Evolutionary conservation across 768 basidiomycete species (phyloP).

Genomic region (Roridomyces roridus): DNA sequence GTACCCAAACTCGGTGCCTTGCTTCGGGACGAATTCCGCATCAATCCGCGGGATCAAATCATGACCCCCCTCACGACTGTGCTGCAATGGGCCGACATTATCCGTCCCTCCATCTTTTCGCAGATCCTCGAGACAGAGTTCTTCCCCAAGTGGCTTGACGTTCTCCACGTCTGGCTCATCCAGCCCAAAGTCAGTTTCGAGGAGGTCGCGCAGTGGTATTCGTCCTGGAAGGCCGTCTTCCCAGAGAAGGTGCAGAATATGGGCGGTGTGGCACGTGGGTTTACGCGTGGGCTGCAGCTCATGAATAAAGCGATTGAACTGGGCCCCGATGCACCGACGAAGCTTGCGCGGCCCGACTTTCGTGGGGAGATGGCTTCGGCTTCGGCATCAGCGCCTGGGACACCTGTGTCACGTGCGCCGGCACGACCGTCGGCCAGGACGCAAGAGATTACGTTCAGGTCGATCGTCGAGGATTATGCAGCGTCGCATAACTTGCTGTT

Average conservation of each 20-base stretch:
- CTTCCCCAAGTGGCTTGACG: slow-evolving; percentile 97
- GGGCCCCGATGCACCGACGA: slow-evolving; percentile 75
- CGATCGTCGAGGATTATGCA: slow-evolving; percentile 91
- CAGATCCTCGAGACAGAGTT: slow-evolving; percentile 91
- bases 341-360: slow-evolving; percentile 72
- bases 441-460: slow-evolving; percentile 90
- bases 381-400: slow-evolving; percentile 11
- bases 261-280: slow-evolving; percentile 75
- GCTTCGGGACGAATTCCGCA: slow-evolving; percentile 82
- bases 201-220: slow-evolving; percentile 94
- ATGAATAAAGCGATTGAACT: slow-evolving; percentile 95
- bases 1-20: slow-evolving; percentile 88
- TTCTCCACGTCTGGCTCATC: slow-evolving; percentile 91
- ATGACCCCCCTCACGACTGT: slow-evolving; percentile 82
- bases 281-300: slow-evolving; percentile 86
- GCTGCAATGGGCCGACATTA: slow-evolving; percentile 75
- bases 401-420: slow-evolving; percentile 39
- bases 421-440: slow-evolving; percentile 55
- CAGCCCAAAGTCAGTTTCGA: slow-evolving; percentile 87
- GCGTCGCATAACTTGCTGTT: slow-evolving; percentile 88
- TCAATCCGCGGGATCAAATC: slow-evolving; percentile 92
- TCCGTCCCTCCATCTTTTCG: slow-evolving; percentile 78
- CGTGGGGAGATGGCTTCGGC: slow-evolving; percentile 48
- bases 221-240: slow-evolving; percentile 85
- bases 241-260: slow-evolving; percentile 72